A percentile compares a stretch with the other conserved stretches of the same genome.
Conservation (phyloP, 257 asterid species). For the Nicotiana undulata region DNA sequence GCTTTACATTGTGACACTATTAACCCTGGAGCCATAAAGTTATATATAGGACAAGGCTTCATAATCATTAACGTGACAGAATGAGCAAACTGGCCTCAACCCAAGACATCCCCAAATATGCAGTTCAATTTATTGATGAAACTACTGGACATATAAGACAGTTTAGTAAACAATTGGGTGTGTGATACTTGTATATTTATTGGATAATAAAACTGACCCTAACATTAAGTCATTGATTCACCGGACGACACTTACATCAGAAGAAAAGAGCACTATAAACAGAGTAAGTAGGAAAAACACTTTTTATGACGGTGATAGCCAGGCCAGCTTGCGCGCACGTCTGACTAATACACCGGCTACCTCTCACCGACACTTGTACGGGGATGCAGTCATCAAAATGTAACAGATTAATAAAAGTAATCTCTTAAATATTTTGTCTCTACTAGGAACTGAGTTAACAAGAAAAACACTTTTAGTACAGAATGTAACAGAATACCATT, state of each 20-base stretch:
- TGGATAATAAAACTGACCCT: too few species aligned
- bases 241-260: too few species aligned
- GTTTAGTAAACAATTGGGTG: neutral
- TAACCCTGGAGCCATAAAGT: slow-evolving; percentile 59
- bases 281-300: too few species aligned
- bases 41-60: slow-evolving; percentile 61
- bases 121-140: slow-evolving; percentile 84
- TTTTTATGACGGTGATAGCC: too few species aligned
- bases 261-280: too few species aligned
- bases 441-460: neutral
- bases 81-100: slow-evolving; percentile 89
- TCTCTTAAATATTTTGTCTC: neutral
- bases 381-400: neutral
- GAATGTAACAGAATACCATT: neutral
- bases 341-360: too few species aligned
- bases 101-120: slow-evolving; percentile 51
- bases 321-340: too few species aligned
- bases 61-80: slow-evolving; percentile 51
- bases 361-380: neutral
- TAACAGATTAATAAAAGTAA: neutral
- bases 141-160: slow-evolving; percentile 31
- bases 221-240: too few species aligned
- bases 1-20: slow-evolving; percentile 73
- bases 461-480: neutral
- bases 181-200: neutral